Conservation (phyloP, 257 asterid genomes). For the Rhazya stricta region DNA sequence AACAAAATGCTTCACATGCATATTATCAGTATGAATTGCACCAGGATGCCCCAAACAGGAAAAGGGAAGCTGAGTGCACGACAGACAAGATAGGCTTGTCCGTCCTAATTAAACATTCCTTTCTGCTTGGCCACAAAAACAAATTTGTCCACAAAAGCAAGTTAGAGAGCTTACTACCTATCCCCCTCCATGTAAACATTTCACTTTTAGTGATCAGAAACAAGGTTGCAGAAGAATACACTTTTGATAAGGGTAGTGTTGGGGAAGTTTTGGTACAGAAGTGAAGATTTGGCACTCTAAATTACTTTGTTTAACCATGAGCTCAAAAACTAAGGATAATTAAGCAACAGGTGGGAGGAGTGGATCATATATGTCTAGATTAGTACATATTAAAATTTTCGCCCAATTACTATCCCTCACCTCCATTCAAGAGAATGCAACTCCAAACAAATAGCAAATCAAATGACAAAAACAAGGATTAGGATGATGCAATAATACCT, state of each 20-base stretch:
- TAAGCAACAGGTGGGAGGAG: background rate
- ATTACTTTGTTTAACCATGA: background rate
- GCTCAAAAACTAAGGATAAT: background rate
- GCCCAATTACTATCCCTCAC: background rate
- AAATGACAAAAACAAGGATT: background rate
- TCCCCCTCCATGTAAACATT: background rate
- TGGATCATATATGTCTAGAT: background rate
- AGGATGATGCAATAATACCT: conserved; percentile 28
- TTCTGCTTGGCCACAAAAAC: background rate
- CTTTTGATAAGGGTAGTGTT: background rate
- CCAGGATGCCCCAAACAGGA: background rate
- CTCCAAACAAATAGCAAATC: background rate
- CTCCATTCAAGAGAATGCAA: background rate
- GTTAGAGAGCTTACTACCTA: background rate
- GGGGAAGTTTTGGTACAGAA: background rate
- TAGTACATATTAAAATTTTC: background rate
- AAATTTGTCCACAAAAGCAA: background rate
- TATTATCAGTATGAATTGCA: background rate
- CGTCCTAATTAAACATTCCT: background rate
- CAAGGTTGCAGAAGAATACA: background rate
- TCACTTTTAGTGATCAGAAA: background rate
- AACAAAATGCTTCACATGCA: background rate
- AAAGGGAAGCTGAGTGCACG: background rate
- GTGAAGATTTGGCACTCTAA: background rate
- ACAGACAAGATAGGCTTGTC: background rate